These are phyloP conservation scores for Boletus rex-veris DNA, from an alignment of 768 basidiomycete genomes.

Conservation along the genomic window DNA sequence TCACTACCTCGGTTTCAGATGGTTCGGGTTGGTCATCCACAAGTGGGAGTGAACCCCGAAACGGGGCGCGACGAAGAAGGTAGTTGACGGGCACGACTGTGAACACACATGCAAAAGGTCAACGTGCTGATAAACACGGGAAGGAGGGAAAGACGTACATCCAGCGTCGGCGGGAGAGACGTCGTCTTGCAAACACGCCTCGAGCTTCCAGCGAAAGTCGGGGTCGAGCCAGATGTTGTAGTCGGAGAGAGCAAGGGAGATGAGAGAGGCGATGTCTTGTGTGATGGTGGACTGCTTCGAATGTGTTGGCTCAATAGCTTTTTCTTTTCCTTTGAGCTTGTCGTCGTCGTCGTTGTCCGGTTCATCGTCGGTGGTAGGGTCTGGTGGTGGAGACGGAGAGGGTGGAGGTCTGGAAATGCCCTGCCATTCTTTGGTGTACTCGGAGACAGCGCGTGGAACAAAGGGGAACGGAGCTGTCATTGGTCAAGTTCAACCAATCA, in stretches of 20 bases:
- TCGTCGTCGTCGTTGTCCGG: slow-evolving; percentile 1
- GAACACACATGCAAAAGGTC: background rate
- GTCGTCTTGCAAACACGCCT: slow-evolving; percentile 25
- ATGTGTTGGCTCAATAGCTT: slow-evolving; percentile 9
- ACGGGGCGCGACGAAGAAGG: slow-evolving; percentile 41
- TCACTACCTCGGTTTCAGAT: slow-evolving; percentile 50
- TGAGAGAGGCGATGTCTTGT: slow-evolving; percentile 48
- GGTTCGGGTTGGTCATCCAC: slow-evolving; percentile 6
- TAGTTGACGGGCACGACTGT: slow-evolving; percentile 60
- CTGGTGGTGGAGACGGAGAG: slow-evolving; percentile 8
- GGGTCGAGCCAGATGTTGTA: slow-evolving; percentile 64
- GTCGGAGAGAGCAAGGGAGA: slow-evolving; percentile 65
- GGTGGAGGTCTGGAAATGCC: slow-evolving; percentile 10
- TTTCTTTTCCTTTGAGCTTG: slow-evolving; percentile 19
- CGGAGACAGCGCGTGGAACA: slow-evolving; percentile 46
- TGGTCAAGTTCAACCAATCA: background rate
- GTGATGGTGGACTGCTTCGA: slow-evolving; percentile 25
- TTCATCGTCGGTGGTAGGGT: slow-evolving; percentile 1
- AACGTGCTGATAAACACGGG: too few species aligned
- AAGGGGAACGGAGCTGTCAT: slow-evolving; percentile 40
- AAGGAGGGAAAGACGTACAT: slow-evolving; percentile 41
- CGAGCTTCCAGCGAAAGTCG: slow-evolving; percentile 49
- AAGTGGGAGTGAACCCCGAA: slow-evolving; percentile 18
- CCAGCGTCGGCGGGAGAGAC: slow-evolving; percentile 30
- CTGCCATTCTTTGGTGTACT: slow-evolving; percentile 26